Conservation (phyloP, 305 asterid species). For the Petunia hybrid region DNA sequence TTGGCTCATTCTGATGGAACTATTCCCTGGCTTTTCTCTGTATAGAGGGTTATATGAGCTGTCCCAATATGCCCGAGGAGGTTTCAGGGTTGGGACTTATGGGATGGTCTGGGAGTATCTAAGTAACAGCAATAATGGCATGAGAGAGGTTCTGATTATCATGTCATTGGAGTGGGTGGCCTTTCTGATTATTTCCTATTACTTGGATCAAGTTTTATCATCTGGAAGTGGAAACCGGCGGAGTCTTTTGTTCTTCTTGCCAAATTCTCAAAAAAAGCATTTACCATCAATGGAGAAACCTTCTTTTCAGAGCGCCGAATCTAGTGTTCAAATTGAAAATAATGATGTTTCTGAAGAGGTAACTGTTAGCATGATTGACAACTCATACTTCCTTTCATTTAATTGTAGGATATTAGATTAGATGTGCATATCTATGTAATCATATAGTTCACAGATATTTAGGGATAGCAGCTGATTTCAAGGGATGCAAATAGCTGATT, state of each 20-base stretch:
- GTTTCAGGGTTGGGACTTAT: constrained; percentile 35
- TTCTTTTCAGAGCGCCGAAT: constrained; percentile 25
- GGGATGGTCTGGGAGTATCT: constrained; percentile 45
- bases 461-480: too few relatives aligned
- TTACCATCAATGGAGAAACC: constrained; percentile 30
- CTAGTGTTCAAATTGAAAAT: constrained; percentile 40
- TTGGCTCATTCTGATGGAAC: constrained; percentile 41
- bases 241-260: constrained; percentile 29
- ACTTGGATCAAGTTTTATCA: constrained; percentile 31
- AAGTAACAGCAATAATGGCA: constrained; percentile 39
- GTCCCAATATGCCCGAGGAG: constrained; percentile 18
- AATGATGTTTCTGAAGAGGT: constrained; percentile 50
- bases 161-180: constrained; percentile 46
- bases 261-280: constrained; percentile 32
- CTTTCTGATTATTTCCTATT: constrained; percentile 37
- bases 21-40: constrained; percentile 43
- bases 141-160: constrained; percentile 45
- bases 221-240: constrained; percentile 30
- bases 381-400: too few relatives aligned
- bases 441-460: too few relatives aligned
- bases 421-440: too few relatives aligned
- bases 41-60: constrained; percentile 46
- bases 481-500: too few relatives aligned
- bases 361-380: too few relatives aligned
- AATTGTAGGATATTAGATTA: too few relatives aligned